Evolutionary conservation across 176 grass and related monocot genomes (phyloP), one percentile per base, ranked within the genome.

Genomic region (Rhipidocladum racemiflorum): DNA sequence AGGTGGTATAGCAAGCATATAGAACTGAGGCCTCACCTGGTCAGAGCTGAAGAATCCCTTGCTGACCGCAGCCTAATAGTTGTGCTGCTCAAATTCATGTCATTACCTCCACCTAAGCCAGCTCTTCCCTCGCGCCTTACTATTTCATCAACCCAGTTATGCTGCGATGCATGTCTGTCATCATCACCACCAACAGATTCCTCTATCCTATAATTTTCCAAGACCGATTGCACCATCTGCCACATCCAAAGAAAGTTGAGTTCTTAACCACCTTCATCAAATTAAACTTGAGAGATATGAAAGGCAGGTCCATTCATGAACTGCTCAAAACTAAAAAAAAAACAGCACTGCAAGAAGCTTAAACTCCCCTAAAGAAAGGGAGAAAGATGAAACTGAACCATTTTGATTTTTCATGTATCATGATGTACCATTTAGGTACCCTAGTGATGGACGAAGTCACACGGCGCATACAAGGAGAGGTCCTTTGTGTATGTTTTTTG

Each of bases 111-210:
- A 84, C 66, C 88, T 79, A 90, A 64, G 34, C 89, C 92, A 82
- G 84, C 80, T 91, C 92, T 87, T 21, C 90, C 87, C 74, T 99
- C 96, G 61, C 80, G 77, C 55, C 96, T 91, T 69, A 91, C 87
- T 90, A 99, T 92, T 91, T 99, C 96, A 90, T 95, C 87, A 91
- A 99, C 96, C 96, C 96, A 99, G 17, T 99, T 99, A 90, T 99
- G 96, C 25, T 91, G 92, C 0, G 89, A 62, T 44, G 85, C 87
- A 75, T 74, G 74, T 87, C 87, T 95, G 29, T 85, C 91, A 85
- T 81, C 86, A 59, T 84, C 82, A 20, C 46, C 88, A 74, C 80
- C 84, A 75, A 29, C 60, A 77, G 74, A 28, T 63, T 90, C 91
- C 36, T 88, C 79, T 55, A 25, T 50, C 70, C 79, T 91, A 70